A percentile compares a stretch with the other conserved stretches of the same genome.
These are phyloP conservation scores for Euphorbia corollata DNA, from an alignment of 441 rosid species.

Conservation along the genomic window DNA sequence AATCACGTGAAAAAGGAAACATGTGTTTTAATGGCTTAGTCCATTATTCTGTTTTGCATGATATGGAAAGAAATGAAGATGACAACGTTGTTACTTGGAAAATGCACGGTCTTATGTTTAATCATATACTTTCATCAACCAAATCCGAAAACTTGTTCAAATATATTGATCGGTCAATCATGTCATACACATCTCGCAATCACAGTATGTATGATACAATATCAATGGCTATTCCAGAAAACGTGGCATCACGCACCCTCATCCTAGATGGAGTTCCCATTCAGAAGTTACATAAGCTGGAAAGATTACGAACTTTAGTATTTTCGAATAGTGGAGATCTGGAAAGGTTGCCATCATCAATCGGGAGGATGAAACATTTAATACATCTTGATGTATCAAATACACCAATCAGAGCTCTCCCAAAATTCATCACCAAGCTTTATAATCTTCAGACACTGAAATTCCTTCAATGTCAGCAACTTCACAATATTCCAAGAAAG, in stretches of 20 bases:
- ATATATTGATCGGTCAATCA: too few relatives aligned
- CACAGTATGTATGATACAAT: not conserved
- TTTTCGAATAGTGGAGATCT: not conserved
- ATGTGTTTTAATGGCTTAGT: not conserved
- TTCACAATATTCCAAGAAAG: not conserved
- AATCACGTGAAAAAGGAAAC: not conserved
- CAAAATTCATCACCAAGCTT: not conserved
- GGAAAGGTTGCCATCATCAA: not conserved
- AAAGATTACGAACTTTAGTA: slow-evolving; percentile 18
- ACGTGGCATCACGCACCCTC: not conserved
- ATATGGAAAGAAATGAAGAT: not conserved
- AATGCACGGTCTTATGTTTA: too few relatives aligned
- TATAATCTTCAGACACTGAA: not conserved
- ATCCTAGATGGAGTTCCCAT: not conserved
- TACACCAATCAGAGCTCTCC: not conserved
- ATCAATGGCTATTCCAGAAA: not conserved
- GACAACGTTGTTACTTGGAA: not conserved
- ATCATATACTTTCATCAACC: too few relatives aligned
- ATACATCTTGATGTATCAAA: not conserved
- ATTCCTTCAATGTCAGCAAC: not conserved
- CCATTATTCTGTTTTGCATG: not conserved
- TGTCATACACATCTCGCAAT: too few relatives aligned
- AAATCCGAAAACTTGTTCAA: too few relatives aligned
- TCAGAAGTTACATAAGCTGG: not conserved
- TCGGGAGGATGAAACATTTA: not conserved